phyloP scores from a whole-genome alignment of 805 yeast species.

The Starmera quercuum region DNA sequence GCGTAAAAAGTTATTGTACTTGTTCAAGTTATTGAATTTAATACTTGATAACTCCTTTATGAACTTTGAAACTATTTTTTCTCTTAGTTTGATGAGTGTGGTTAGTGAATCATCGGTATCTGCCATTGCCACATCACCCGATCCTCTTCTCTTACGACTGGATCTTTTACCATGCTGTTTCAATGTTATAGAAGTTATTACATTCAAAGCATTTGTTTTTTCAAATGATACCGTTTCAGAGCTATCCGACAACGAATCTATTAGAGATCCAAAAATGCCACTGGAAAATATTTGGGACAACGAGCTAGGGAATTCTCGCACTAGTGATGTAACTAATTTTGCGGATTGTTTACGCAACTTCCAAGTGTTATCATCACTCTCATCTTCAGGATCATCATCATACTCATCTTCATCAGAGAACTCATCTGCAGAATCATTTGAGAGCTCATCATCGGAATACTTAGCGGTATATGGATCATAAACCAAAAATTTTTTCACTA shows the following conservation, averaged over 20 bases:
- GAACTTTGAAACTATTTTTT: slow-evolving; percentile 13
- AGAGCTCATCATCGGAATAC: slow-evolving; percentile 21
- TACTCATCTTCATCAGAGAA: slow-evolving; percentile 39
- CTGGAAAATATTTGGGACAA: slow-evolving; percentile 26
- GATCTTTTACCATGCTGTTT: slow-evolving; percentile 17
- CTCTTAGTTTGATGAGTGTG: slow-evolving; percentile 12
- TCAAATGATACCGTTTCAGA: slow-evolving; percentile 45
- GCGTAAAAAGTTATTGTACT: slow-evolving; percentile 15
- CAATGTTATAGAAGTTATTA: slow-evolving; percentile 25
- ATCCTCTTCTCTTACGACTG: slow-evolving; percentile 20
- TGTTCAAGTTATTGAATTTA: slow-evolving; percentile 16
- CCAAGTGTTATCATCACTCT: slow-evolving; percentile 51
- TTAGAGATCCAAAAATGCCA: slow-evolving; percentile 23
- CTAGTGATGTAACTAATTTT: slow-evolving; percentile 30
- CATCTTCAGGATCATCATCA: slow-evolving; percentile 34
- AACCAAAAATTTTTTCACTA: slow-evolving; percentile 24
- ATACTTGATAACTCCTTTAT: slow-evolving; percentile 18
- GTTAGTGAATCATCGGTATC: slow-evolving; percentile 20
- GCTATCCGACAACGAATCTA: slow-evolving; percentile 32
- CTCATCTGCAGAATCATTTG: slow-evolving; percentile 25
- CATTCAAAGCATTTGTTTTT: slow-evolving; percentile 35
- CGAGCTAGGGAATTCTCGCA: slow-evolving; percentile 28
- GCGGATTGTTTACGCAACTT: slow-evolving; percentile 50
- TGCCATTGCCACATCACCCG: slow-evolving; percentile 32
- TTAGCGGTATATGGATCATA: slow-evolving; percentile 41